phyloP scores from a whole-genome alignment of 768 basidiomycete species.

The Naganishia friedmannii region DNA sequence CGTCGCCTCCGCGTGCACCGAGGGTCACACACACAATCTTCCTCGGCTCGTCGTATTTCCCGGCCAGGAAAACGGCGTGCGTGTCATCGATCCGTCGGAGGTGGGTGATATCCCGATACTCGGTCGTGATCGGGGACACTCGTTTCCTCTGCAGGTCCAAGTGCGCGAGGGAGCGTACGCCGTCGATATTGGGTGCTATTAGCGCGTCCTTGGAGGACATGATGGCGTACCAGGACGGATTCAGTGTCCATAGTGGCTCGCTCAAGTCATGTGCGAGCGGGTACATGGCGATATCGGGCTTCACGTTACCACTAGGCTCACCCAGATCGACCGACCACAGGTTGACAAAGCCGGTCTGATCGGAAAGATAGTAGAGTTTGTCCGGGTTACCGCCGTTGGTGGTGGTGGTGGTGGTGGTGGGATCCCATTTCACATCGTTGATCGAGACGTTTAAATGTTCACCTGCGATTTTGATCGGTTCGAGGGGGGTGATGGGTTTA shows the following conservation, averaged over 20 bases:
- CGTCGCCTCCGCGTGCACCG: neutral
- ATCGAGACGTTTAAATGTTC: slow-evolving; percentile 58
- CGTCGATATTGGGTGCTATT: slow-evolving; percentile 55
- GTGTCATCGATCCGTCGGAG: slow-evolving; percentile 30
- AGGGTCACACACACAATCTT: slow-evolving; percentile 35
- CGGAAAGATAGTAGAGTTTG: slow-evolving; percentile 64
- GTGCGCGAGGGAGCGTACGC: slow-evolving; percentile 54
- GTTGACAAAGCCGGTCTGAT: slow-evolving; percentile 66
- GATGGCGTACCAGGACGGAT: slow-evolving; percentile 56
- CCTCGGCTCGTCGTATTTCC: slow-evolving; percentile 31
- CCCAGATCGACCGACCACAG: slow-evolving; percentile 59
- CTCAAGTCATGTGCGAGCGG: slow-evolving; percentile 62
- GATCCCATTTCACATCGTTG: slow-evolving; percentile 63
- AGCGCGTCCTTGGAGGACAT: slow-evolving; percentile 38
- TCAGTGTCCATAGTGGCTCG: slow-evolving; percentile 61
- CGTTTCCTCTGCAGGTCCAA: slow-evolving; percentile 51
- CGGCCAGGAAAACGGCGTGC: slow-evolving; percentile 39
- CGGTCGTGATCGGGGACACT: slow-evolving; percentile 29
- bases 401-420: no score
- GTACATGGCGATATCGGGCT: slow-evolving; percentile 25
- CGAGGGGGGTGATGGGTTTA: slow-evolving; percentile 49
- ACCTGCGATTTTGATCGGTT: slow-evolving; percentile 59
- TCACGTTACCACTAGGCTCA: slow-evolving; percentile 19
- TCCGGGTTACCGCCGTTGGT: slow-evolving; percentile 51
- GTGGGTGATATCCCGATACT: slow-evolving; percentile 32